These are phyloP conservation scores for Fallopia convolvulus DNA, from an alignment of 148 eudicot species.

Conservation along the genomic window DNA sequence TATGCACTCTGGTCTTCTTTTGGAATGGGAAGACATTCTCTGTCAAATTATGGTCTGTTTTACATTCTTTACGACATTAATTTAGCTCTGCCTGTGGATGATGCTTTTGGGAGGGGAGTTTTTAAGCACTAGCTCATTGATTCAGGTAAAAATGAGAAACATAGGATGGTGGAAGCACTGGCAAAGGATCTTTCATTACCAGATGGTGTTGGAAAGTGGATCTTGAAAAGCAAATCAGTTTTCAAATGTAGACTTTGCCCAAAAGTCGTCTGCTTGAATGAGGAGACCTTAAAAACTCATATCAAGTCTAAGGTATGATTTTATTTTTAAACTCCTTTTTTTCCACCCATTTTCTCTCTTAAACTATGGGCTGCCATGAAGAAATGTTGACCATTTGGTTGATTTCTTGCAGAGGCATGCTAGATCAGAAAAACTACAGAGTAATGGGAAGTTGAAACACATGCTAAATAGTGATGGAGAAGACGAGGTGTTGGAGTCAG, in stretches of 20 bases:
- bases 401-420: conserved; percentile 53
- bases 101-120: background rate
- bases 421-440: conserved; percentile 65
- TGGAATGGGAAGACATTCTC: background rate
- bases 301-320: conserved; percentile 68
- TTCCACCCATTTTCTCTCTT: background rate
- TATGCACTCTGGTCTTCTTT: background rate
- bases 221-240: conserved; percentile 71
- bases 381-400: background rate
- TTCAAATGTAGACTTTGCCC: conserved; percentile 92
- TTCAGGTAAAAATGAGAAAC: background rate
- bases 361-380: background rate
- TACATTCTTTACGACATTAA: background rate
- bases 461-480: conserved; percentile 80
- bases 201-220: conserved; percentile 32
- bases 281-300: conserved; percentile 63
- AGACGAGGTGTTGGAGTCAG: conserved; percentile 47
- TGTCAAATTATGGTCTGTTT: background rate
- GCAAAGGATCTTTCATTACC: conserved; percentile 25
- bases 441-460: conserved; percentile 71
- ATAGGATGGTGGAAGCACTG: background rate
- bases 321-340: conserved; percentile 2
- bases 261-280: conserved; percentile 78
- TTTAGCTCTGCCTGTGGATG: too few species aligned
- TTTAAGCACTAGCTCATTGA: background rate